Conservation (phyloP, 2,329 filamentous ascomycete genomes). For the Neocucurbitaria cava region DNA sequence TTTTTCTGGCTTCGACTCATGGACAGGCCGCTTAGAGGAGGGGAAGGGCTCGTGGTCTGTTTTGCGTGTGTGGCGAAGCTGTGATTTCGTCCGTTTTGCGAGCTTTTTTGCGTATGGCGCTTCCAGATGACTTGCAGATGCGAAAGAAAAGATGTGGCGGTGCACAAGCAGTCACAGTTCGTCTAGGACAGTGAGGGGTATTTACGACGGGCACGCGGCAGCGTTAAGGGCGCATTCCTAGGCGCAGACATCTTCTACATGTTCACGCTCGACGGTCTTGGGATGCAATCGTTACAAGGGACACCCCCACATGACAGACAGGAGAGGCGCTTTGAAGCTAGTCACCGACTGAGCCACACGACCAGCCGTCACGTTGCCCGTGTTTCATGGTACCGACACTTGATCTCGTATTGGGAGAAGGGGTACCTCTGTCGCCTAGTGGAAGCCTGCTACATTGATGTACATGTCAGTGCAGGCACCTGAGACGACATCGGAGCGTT, state of each 20-base stretch:
- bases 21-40: conserved; percentile 2
- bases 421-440: background rate
- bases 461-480: background rate
- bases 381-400: background rate
- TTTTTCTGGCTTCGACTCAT: conserved; percentile 22
- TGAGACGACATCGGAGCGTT: background rate
- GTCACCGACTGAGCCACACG: background rate
- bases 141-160: conserved; percentile 3
- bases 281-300: background rate
- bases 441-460: background rate
- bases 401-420: background rate
- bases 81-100: background rate
- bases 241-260: background rate
- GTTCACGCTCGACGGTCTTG: background rate
- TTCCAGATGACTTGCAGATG: background rate
- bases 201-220: background rate
- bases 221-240: background rate
- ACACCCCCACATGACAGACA: background rate
- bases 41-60: conserved; percentile 9
- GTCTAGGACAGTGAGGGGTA: background rate
- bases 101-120: no score
- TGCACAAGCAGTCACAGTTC: conserved; percentile 3
- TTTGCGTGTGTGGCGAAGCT: background rate
- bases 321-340: background rate
- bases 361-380: background rate